Base-by-base conservation (phyloP, 805 yeast species). In the Yamadazyma paraphyllophila region DNA sequence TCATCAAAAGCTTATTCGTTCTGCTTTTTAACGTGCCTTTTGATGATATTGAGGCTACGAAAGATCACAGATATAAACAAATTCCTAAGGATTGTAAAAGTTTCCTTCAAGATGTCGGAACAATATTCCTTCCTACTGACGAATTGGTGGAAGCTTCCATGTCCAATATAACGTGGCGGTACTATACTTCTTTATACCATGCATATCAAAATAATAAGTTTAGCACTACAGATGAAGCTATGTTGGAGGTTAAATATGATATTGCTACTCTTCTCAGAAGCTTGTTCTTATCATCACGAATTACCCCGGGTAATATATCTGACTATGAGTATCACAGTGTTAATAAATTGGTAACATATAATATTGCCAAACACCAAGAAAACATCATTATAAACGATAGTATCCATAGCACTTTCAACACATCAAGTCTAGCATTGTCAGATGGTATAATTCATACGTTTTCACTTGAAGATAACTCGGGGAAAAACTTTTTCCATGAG, bases 381-480 rank as follows among this genome's bases (percentile, higher is more conserved):
- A 39, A 38, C 2, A 27, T 68, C 17, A 12, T 49, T 0, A 14
- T 69, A 13, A 63, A 67, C 40, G 45, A 42, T 8, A 45, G 51
- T 12, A 39, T 66, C 2, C 14, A 41, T 1, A 57, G 58, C 16
- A 25, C 38, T 2, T 26, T 29, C 13, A 49, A 56, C 14, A 45
- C 41, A 4, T 49, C 62, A 7, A 49, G 51, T 8, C 24, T 58
- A 15, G 58, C 60, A 4, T 39, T 60, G 1, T 53, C 70, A 2
- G 65, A 71, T 53, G 74, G 73, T 6, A 57, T 65, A 0, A 40
- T 71, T 1, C 74, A 71, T 47, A 39, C 66, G 1, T 63, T 71
- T 43, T 62, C 58, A 17, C 7, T 26, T 2, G 26, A 27, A 12
- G 27, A 53, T 8, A 43, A 37, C 27, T 7, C 3, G 1, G 30